phyloP scores from a whole-genome alignment of 192 early-diverging fungal species.

The Helicostylum pulchrum region DNA sequence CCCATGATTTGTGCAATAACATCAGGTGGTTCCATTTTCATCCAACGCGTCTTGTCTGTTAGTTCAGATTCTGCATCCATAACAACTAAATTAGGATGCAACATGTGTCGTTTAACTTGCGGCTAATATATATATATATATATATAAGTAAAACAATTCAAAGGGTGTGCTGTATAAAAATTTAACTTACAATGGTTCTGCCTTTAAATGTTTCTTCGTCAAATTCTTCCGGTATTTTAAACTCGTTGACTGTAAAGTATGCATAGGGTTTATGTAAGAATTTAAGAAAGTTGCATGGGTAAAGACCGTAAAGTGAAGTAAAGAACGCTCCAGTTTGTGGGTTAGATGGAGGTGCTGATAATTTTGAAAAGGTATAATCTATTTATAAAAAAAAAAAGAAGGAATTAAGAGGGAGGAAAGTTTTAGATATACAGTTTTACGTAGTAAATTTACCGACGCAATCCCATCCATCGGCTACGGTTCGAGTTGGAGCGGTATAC shows the following conservation, averaged over 20 bases:
- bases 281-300: slow-evolving; percentile 50
- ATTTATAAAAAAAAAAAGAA: not conserved
- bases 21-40: slow-evolving; percentile 58
- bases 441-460: slow-evolving; percentile 38
- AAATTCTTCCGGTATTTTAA: slow-evolving; percentile 37
- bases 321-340: slow-evolving; percentile 50
- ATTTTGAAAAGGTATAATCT: slow-evolving; percentile 40
- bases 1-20: slow-evolving; percentile 58
- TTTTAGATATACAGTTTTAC: not conserved
- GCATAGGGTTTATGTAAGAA: slow-evolving; percentile 44
- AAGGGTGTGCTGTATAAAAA: too few species aligned
- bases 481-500: slow-evolving; percentile 14
- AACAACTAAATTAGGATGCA: slow-evolving; percentile 50
- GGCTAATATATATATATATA: slow-evolving; percentile 24
- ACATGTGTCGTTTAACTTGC: slow-evolving; percentile 48
- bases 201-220: slow-evolving; percentile 39
- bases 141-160: not conserved
- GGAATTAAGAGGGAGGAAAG: not conserved
- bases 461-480: slow-evolving; percentile 32
- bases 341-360: slow-evolving; percentile 46
- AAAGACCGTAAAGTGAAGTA: slow-evolving; percentile 55
- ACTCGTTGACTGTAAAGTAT: slow-evolving; percentile 31
- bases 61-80: slow-evolving; percentile 42
- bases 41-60: slow-evolving; percentile 45
- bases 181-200: slow-evolving; percentile 37